Percentiles rank a stretch among this genome's conserved stretches.
These are phyloP conservation scores for Colletotrichum truncatum DNA, from an alignment of 2,329 filamentous ascomycete genomes.

Conservation along the genomic window DNA sequence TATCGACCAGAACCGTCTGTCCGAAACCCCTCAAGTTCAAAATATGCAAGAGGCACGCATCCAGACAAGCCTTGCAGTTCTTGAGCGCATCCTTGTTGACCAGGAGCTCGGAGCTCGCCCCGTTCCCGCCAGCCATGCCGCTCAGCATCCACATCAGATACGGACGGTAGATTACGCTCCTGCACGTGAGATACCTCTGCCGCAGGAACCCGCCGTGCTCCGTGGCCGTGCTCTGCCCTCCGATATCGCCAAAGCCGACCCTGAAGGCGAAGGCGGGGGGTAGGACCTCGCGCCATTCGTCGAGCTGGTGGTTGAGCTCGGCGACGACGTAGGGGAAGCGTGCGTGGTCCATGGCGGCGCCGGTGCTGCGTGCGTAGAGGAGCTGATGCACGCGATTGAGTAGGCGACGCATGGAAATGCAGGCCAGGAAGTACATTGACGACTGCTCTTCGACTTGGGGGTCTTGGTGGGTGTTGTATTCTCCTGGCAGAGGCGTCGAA, in stretches of 20 bases:
- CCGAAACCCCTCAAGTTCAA: slow-evolving; percentile 56
- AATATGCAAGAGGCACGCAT: slow-evolving; percentile 58
- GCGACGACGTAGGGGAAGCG: slow-evolving; percentile 58
- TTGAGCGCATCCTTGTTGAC: slow-evolving; percentile 44
- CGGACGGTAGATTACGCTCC: slow-evolving; percentile 61
- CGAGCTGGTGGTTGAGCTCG: slow-evolving; percentile 57
- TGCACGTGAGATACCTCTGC: slow-evolving; percentile 60
- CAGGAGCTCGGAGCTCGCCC: slow-evolving; percentile 35
- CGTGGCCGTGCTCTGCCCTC: slow-evolving; percentile 38
- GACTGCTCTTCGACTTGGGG: slow-evolving; percentile 53
- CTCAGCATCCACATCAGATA: slow-evolving; percentile 60
- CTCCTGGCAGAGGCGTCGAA: slow-evolving; percentile 55
- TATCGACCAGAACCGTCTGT: slow-evolving; percentile 61
- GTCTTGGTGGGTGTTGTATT: slow-evolving; percentile 53
- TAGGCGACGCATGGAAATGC: slow-evolving; percentile 59
- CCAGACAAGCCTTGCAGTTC: slow-evolving; percentile 54
- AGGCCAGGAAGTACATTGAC: slow-evolving; percentile 62
- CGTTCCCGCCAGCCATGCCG: slow-evolving; percentile 40
- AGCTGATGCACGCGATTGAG: slow-evolving; percentile 59
- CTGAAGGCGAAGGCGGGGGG: slow-evolving; percentile 53
- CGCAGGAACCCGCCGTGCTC: slow-evolving; percentile 58
- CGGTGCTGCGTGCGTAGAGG: slow-evolving; percentile 55
- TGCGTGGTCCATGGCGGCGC: slow-evolving; percentile 52
- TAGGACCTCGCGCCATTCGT: slow-evolving; percentile 57
- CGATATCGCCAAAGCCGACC: slow-evolving; percentile 37